Percentiles rank a stretch among this genome's conserved stretches.
Conservation (phyloP, 345 rosid genomes). For the Arabidopsis suecica region DNA sequence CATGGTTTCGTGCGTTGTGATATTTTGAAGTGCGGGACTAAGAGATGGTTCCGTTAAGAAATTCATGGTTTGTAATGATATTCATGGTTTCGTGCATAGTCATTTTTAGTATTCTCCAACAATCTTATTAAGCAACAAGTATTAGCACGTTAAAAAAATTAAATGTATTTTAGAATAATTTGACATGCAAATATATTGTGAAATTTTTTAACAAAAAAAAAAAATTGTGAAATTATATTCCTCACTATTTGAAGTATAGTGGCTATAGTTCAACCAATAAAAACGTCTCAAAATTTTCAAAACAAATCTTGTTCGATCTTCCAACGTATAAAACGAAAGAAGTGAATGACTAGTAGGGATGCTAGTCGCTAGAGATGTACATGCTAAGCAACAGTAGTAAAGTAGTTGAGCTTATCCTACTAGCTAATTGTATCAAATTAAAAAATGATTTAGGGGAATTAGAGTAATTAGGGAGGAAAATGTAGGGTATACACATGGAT, state of each 20-base stretch:
- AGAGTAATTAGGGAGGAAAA: conserved; percentile 32
- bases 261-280: conserved; percentile 17
- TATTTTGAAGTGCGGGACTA: conserved; percentile 2
- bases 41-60: neutral
- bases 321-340: neutral
- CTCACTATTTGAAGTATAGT: neutral
- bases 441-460: conserved; percentile 23
- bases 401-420: conserved; percentile 45
- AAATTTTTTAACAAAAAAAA: too few species aligned
- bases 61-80: too few species aligned
- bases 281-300: conserved; percentile 2
- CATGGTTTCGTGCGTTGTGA: conserved; percentile 9
- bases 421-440: neutral
- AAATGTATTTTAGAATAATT: too few species aligned
- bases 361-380: conserved; percentile 21
- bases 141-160: too few species aligned
- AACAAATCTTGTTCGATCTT: neutral
- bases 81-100: too few species aligned
- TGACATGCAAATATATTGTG: too few species aligned
- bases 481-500: conserved; percentile 46
- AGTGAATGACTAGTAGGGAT: conserved; percentile 24
- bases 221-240: too few species aligned
- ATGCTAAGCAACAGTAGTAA: conserved; percentile 25
- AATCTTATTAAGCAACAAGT: too few species aligned
- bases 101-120: too few species aligned